These are phyloP conservation scores for Handroanthus guayacan DNA, from an alignment of 257 asterid genomes.

Conservation along the genomic window DNA sequence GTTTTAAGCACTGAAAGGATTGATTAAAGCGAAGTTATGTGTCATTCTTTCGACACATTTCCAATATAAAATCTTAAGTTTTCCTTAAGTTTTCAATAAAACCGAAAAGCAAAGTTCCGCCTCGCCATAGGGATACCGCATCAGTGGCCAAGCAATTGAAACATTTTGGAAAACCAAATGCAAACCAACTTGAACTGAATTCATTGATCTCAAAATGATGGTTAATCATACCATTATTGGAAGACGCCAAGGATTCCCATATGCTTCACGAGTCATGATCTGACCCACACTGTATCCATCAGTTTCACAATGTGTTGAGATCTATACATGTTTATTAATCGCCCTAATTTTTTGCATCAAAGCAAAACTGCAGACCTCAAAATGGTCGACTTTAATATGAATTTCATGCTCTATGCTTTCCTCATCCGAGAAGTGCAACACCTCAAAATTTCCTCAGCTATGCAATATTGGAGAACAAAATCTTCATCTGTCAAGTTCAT, in stretches of 20 bases:
- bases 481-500: constrained; percentile 16
- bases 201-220: too few relatives aligned
- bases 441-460: constrained; percentile 33
- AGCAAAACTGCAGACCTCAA: constrained; percentile 17
- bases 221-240: not conserved
- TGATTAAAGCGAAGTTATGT: too few relatives aligned
- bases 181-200: too few relatives aligned
- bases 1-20: too few relatives aligned
- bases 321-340: constrained; percentile 29
- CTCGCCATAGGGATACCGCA: too few relatives aligned
- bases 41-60: too few relatives aligned
- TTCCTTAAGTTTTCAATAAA: too few relatives aligned
- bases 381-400: not conserved
- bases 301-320: not conserved
- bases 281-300: not conserved
- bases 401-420: not conserved
- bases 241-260: not conserved
- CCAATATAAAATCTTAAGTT: too few relatives aligned
- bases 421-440: not conserved
- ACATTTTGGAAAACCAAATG: too few relatives aligned
- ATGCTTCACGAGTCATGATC: not conserved
- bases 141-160: too few relatives aligned
- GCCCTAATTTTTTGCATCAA: not conserved
- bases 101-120: too few relatives aligned
- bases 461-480: constrained; percentile 15